phyloP scores from a whole-genome alignment of 2,329 filamentous ascomycete genomes.

The Pestalotiopsis sp. region DNA sequence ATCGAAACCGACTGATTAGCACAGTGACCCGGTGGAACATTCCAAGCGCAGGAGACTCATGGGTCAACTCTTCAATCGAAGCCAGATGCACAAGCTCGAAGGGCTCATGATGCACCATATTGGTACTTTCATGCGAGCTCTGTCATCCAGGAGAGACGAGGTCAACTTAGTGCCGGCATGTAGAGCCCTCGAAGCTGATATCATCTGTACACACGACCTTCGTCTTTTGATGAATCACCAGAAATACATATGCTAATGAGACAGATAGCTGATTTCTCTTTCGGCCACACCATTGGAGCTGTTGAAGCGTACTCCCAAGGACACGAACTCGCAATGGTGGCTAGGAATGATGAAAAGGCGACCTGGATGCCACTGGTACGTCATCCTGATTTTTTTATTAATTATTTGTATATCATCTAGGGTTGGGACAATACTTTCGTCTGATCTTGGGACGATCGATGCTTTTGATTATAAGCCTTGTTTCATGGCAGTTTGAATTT shows the following conservation, averaged over 20 bases:
- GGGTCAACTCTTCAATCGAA: slow-evolving; percentile 10
- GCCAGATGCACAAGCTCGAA: slow-evolving; percentile 7
- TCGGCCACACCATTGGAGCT: slow-evolving; percentile 1
- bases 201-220: not conserved
- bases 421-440: too few relatives aligned
- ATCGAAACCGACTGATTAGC: not conserved
- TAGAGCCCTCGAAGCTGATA: slow-evolving; percentile 7
- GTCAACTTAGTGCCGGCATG: slow-evolving; percentile 3
- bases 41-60: not conserved
- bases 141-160: not conserved
- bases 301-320: not conserved
- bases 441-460: too few relatives aligned
- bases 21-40: slow-evolving; percentile 3
- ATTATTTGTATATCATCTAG: too few relatives aligned
- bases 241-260: not conserved
- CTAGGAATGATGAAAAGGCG: slow-evolving; percentile 10
- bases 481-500: too few relatives aligned
- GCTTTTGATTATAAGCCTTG: too few relatives aligned
- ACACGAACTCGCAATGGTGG: not conserved
- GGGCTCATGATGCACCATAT: slow-evolving; percentile 4
- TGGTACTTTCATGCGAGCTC: not conserved
- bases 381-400: not conserved
- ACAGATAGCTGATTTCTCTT: not conserved
- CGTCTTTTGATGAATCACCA: not conserved
- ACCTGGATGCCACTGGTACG: slow-evolving; percentile 9